Evolutionary conservation across 441 rosid genomes (phyloP).

Genomic region (Breynia disticha): DNA sequence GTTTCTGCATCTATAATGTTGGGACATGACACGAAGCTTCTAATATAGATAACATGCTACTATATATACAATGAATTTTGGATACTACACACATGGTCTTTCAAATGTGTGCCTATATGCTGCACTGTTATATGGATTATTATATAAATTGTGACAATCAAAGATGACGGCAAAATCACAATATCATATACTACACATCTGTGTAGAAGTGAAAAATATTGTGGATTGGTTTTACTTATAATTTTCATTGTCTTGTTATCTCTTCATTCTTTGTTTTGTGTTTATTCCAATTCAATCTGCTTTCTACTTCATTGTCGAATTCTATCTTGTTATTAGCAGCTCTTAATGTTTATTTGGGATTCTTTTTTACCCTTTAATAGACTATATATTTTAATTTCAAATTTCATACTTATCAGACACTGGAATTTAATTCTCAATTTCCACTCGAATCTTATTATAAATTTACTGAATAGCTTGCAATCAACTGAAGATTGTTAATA

Average conservation of each 20-base stretch:
- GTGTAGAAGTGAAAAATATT: not conserved
- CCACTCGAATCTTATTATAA: too few relatives aligned
- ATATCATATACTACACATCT: not conserved
- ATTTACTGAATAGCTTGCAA: too few relatives aligned
- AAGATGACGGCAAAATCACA: slow-evolving; percentile 18
- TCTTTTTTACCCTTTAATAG: too few relatives aligned
- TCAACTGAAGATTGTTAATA: too few relatives aligned
- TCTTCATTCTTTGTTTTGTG: not conserved
- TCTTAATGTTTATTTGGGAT: too few relatives aligned
- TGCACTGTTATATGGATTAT: slow-evolving; percentile 10
- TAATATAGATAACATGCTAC: slow-evolving; percentile 7
- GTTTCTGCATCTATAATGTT: not conserved
- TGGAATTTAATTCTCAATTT: too few relatives aligned
- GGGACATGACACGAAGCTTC: slow-evolving; percentile 1
- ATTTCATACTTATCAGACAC: too few relatives aligned
- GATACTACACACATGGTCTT: slow-evolving; percentile 1
- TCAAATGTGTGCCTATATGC: slow-evolving; percentile 10
- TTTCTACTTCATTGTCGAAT: not conserved
- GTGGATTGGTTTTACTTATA: not conserved
- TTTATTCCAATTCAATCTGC: not conserved
- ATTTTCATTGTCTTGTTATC: not conserved
- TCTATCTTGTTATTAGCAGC: too few relatives aligned
- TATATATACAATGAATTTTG: not conserved
- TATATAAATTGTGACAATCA: slow-evolving; percentile 5
- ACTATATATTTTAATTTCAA: too few relatives aligned